A percentile compares a stretch with the other conserved stretches of the same genome.
These are phyloP conservation scores for Emergomyces orientalis DNA, from an alignment of 2,329 filamentous ascomycete genomes.

Conservation along the genomic window DNA sequence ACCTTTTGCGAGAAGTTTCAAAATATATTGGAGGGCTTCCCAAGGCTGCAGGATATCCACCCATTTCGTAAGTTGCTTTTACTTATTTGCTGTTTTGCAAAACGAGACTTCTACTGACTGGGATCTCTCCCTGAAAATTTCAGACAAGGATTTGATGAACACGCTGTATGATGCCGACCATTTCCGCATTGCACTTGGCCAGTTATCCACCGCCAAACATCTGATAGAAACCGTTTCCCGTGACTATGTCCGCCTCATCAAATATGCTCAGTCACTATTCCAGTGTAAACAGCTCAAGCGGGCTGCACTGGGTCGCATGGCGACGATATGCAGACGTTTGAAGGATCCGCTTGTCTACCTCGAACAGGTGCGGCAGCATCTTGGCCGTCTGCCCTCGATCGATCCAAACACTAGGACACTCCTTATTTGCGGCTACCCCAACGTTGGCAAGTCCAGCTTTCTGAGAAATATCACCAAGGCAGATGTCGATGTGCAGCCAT, in stretches of 20 bases:
- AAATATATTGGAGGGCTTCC: constrained; percentile 85
- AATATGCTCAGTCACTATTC: constrained; percentile 94
- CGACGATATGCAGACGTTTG: constrained; percentile 85
- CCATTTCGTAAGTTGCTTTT: constrained; percentile 62
- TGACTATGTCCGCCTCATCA: constrained; percentile 91
- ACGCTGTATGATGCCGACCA: constrained; percentile 98
- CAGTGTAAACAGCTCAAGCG: constrained; percentile 99
- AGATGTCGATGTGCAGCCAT: constrained; percentile 94
- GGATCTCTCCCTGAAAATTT: constrained; percentile 15
- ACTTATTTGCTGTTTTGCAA: constrained; percentile 17
- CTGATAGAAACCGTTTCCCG: constrained; percentile 91
- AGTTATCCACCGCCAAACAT: constrained; percentile 91
- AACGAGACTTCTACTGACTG: not conserved
- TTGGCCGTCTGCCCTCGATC: constrained; percentile 95
- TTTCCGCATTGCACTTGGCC: constrained; percentile 92
- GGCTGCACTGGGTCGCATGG: constrained; percentile 94
- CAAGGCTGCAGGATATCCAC: constrained; percentile 85
- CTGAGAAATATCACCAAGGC: constrained; percentile 83
- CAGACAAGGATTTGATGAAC: constrained; percentile 76
- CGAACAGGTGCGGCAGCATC: constrained; percentile 91
- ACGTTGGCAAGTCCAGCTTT: constrained; percentile 96
- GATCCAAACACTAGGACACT: constrained; percentile 95
- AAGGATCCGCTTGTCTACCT: constrained; percentile 94
- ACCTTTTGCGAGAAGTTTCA: constrained; percentile 92
- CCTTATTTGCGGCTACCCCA: constrained; percentile 94